Percentiles rank a stretch among this genome's conserved stretches.
These are phyloP conservation scores for Populus davidiana DNA, from an alignment of 345 rosid genomes.

Conservation along the genomic window DNA sequence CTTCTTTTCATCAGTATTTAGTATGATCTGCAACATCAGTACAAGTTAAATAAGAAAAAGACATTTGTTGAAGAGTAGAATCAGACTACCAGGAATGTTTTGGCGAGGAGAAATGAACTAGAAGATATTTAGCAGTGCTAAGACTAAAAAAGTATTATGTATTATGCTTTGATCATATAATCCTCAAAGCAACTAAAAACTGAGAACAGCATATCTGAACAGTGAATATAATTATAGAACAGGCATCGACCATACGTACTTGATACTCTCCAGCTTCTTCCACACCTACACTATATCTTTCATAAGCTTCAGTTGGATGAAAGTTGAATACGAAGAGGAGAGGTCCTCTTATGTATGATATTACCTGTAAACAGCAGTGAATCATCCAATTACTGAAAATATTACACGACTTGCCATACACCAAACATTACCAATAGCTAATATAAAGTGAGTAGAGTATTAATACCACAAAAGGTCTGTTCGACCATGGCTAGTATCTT, in stretches of 20 bases:
- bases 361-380: slow-evolving; percentile 51
- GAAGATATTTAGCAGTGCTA: neutral
- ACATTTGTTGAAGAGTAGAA: neutral
- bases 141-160: no score
- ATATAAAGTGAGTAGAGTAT: neutral
- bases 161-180: no score
- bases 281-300: slow-evolving; percentile 58
- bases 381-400: neutral
- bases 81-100: neutral
- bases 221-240: neutral
- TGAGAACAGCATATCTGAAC: neutral
- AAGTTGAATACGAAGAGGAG: slow-evolving; percentile 83
- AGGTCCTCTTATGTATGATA: slow-evolving; percentile 81
- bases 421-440: neutral
- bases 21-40: slow-evolving; percentile 48
- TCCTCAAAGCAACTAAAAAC: neutral
- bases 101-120: neutral
- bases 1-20: slow-evolving; percentile 74
- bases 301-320: slow-evolving; percentile 69
- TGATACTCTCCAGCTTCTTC: slow-evolving; percentile 98
- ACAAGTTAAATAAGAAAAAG: neutral
- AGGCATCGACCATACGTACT: slow-evolving; percentile 33
- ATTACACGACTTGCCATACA: neutral
- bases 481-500: no score
- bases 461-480: no score